Evolutionary conservation across 495 filamentous ascomycete species (phyloP), one percentile per base, ranked within the genome.

Genomic region (Penicillium lagena): DNA sequence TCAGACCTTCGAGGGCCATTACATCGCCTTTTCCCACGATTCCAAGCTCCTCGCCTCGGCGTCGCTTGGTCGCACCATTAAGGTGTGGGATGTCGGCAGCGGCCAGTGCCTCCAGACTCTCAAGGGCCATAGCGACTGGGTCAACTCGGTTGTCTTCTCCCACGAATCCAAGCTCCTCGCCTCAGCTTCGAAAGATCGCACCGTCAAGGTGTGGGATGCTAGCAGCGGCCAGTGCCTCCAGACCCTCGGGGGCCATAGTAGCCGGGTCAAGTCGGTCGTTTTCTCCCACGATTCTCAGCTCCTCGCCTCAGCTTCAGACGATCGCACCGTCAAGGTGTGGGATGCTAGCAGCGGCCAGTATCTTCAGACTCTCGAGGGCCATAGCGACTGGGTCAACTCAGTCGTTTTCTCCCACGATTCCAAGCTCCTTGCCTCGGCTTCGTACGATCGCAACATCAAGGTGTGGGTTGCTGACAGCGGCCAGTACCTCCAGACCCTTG

Each of bases 171-270:
- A 50, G 40, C 46, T 49, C 17, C 30, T 72, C 1, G 60, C 52
- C 11, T 71, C 64, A 33, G 56, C 28, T 15, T 68, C 58, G 5
- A 0, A 34, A 36, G 54, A 71, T 33, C 49, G 50, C 0, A 68
- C 62, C 12, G 44, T 59, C 27, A 50, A 46, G 42, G 48, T 63
- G 43, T 65, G 57, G 60, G 51, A 64, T 55, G 27, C 43, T 10
- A 29, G 17, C 28, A 56, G 34, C 3, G 51, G 56, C 17, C 33
- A 47, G 9, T 46, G 47, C 35, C 33, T 57, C 28, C 34, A 50
- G 34, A 54, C 45, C 8, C 43, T 60, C 9, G 41, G 47, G 42
- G 54, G 52, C 7, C 54, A 63, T 56, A 39, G 36, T 28, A 10
- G 14, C 8, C 30, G 0, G 12, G 54, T 66, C 40, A 48, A n/a